Evolutionary conservation across 2,329 filamentous ascomycete species (phyloP).

Genomic region (Penicillium sclerotiorum): DNA sequence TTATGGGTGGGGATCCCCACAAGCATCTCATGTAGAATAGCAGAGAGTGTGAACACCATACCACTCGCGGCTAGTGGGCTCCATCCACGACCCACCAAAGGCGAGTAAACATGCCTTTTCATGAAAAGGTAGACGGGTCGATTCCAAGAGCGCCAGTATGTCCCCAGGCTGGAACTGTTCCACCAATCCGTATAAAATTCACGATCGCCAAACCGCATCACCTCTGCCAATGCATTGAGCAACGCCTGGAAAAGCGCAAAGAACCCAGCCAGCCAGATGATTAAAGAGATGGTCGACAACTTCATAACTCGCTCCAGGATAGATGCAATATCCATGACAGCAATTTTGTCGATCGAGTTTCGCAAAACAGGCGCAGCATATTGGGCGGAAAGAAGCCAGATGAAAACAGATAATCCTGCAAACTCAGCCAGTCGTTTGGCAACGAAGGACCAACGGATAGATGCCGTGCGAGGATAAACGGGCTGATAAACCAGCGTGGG

Average conservation of each 20-base stretch:
- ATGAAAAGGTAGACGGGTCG: slow-evolving; percentile 97
- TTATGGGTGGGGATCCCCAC: slow-evolving; percentile 96
- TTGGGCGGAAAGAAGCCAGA: slow-evolving; percentile 93
- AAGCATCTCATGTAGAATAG: slow-evolving; percentile 85
- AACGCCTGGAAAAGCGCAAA: slow-evolving; percentile 94
- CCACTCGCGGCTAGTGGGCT: slow-evolving; percentile 70
- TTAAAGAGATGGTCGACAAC: slow-evolving; percentile 88
- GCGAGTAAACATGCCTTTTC: slow-evolving; percentile 89
- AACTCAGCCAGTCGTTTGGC: slow-evolving; percentile 79
- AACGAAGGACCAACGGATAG: slow-evolving; percentile 86
- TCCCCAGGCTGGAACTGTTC: slow-evolving; percentile 84
- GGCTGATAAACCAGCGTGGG: slow-evolving; percentile 97
- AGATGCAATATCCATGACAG: slow-evolving; percentile 74
- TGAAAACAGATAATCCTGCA: slow-evolving; percentile 77
- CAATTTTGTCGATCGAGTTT: slow-evolving; percentile 88
- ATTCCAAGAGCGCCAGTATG: slow-evolving; percentile 97
- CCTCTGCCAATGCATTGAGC: slow-evolving; percentile 86
- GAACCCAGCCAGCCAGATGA: slow-evolving; percentile 97
- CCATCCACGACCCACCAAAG: slow-evolving; percentile 82
- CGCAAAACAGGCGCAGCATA: slow-evolving; percentile 87
- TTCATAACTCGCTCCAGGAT: slow-evolving; percentile 92
- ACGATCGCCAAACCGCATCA: slow-evolving; percentile 86
- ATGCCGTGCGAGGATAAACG: slow-evolving; percentile 82
- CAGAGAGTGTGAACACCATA: slow-evolving; percentile 85
- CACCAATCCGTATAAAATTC: slow-evolving; percentile 98